A percentile compares a stretch with the other conserved stretches of the same genome.
Conservation (phyloP, 169 alveolate genomes). For the Eimeria brunetti region DNA sequence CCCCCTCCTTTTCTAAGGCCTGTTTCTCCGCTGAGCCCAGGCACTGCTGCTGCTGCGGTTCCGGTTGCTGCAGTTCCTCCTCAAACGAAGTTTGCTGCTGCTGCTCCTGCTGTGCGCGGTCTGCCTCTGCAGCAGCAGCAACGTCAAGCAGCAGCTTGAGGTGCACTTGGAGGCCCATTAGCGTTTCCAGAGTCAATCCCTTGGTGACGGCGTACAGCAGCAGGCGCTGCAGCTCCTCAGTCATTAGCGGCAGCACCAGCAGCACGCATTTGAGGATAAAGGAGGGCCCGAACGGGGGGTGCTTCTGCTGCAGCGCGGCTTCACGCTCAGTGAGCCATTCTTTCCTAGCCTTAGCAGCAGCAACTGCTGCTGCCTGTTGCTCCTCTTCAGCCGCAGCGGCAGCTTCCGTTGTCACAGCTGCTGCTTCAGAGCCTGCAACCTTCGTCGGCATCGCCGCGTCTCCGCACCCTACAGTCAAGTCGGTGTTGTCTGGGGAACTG, state of each 20-base stretch:
- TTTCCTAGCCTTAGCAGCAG: slow-evolving; percentile 38
- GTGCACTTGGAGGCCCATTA: slow-evolving; percentile 36
- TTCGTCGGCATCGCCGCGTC: not conserved
- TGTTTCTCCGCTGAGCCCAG: slow-evolving; percentile 16
- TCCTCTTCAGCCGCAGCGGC: slow-evolving; percentile 28
- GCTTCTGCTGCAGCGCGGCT: slow-evolving; percentile 54
- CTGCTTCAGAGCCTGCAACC: not conserved
- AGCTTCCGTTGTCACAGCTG: not conserved
- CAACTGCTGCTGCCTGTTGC: slow-evolving; percentile 38
- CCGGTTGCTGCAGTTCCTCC: slow-evolving; percentile 7
- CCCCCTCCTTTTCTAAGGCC: not conserved
- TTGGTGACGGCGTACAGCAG: slow-evolving; percentile 63
- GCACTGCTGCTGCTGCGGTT: slow-evolving; percentile 3
- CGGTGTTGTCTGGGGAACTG: not conserved
- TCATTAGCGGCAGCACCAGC: slow-evolving; percentile 72
- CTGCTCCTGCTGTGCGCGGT: slow-evolving; percentile 67
- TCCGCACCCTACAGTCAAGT: not conserved
- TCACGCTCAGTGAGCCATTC: slow-evolving; percentile 27
- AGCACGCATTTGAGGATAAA: slow-evolving; percentile 68
- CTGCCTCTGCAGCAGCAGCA: slow-evolving; percentile 58
- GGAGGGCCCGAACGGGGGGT: slow-evolving; percentile 64
- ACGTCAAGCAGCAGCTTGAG: slow-evolving; percentile 54
- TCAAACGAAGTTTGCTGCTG: not conserved
- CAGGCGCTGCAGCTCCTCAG: slow-evolving; percentile 74
- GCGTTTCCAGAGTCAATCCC: slow-evolving; percentile 44